Conservation (phyloP, 192 early-diverging fungal species). For the Entophlyctis luteolus region DNA sequence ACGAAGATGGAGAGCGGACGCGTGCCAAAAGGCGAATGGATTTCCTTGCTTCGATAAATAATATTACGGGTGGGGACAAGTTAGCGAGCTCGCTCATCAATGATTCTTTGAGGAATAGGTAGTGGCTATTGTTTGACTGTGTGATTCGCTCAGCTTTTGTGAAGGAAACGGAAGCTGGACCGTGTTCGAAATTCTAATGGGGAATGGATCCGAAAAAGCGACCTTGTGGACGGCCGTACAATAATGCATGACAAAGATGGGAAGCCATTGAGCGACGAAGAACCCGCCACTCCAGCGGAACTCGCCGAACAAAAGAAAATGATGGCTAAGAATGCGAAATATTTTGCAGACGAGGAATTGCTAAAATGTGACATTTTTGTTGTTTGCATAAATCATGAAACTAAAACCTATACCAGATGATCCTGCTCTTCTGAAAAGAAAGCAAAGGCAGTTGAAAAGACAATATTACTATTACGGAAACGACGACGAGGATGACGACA, state of each 20-base stretch:
- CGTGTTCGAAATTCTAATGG: conserved; percentile 60
- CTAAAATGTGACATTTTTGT: background rate
- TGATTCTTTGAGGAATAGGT: too few species aligned
- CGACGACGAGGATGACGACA: conserved; percentile 13
- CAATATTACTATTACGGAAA: conserved; percentile 21
- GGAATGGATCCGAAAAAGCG: conserved; percentile 57
- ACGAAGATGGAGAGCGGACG: conserved; percentile 28
- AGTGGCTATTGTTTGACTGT: too few species aligned
- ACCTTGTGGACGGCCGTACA: conserved; percentile 54
- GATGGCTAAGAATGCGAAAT: conserved; percentile 52
- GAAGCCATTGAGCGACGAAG: conserved; percentile 25
- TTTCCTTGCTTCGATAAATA: background rate
- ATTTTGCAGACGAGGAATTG: conserved; percentile 50
- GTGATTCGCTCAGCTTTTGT: conserved; percentile 12
- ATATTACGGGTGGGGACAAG: background rate
- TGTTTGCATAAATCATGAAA: background rate
- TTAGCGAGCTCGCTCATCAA: too few species aligned
- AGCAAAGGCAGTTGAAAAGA: conserved; percentile 17
- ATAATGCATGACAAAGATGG: conserved; percentile 42
- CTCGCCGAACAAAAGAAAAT: conserved; percentile 45
- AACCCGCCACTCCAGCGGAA: conserved; percentile 33
- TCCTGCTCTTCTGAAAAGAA: conserved; percentile 26
- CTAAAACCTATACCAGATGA: conserved; percentile 7
- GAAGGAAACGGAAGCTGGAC: conserved; percentile 42
- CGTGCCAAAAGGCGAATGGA: background rate